Evolutionary conservation across 2,329 filamentous ascomycete genomes (phyloP).

Genomic region (Clonostachys sp.): DNA sequence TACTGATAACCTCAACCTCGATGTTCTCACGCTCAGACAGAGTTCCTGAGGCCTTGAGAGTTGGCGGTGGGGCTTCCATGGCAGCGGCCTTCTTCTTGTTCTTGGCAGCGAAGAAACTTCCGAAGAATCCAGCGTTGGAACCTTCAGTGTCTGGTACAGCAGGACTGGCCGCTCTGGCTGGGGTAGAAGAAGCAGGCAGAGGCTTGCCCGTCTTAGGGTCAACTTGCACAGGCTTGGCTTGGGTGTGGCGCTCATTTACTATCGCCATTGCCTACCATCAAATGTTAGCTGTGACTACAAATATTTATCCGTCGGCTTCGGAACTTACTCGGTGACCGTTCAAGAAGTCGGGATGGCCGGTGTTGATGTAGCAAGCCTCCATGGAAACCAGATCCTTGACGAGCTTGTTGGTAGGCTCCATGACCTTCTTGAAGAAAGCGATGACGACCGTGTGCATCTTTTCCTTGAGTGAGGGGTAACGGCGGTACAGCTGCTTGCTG

Average conservation of each 20-base stretch:
- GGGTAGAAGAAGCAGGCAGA: slow-evolving; percentile 58
- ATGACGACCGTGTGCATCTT: slow-evolving; percentile 94
- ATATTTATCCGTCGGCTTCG: neutral
- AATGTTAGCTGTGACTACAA: slow-evolving; percentile 7
- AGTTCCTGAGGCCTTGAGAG: slow-evolving; percentile 88
- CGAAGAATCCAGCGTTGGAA: slow-evolving; percentile 81
- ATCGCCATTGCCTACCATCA: slow-evolving; percentile 79
- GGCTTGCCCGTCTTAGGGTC: slow-evolving; percentile 99
- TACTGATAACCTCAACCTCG: slow-evolving; percentile 98
- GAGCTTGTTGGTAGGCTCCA: slow-evolving; percentile 97
- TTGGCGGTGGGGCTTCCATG: slow-evolving; percentile 93
- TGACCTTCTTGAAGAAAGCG: slow-evolving; percentile 93
- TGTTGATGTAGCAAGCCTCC: slow-evolving; percentile 98
- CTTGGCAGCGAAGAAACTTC: slow-evolving; percentile 97
- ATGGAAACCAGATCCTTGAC: slow-evolving; percentile 89
- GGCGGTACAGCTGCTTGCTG: slow-evolving; percentile 81
- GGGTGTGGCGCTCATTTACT: slow-evolving; percentile 85
- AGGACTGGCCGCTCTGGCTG: slow-evolving; percentile 72
- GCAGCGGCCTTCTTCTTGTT: slow-evolving; percentile 99
- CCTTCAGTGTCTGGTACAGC: slow-evolving; percentile 52
- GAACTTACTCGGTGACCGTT: slow-evolving; percentile 78
- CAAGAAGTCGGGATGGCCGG: slow-evolving; percentile 94
- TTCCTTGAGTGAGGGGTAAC: slow-evolving; percentile 93
- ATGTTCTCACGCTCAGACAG: slow-evolving; percentile 91
- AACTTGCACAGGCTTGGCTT: slow-evolving; percentile 83